Percentiles rank a stretch among this genome's conserved stretches.
phyloP scores from a whole-genome alignment of 768 basidiomycete genomes.

The Terana coerulea region DNA sequence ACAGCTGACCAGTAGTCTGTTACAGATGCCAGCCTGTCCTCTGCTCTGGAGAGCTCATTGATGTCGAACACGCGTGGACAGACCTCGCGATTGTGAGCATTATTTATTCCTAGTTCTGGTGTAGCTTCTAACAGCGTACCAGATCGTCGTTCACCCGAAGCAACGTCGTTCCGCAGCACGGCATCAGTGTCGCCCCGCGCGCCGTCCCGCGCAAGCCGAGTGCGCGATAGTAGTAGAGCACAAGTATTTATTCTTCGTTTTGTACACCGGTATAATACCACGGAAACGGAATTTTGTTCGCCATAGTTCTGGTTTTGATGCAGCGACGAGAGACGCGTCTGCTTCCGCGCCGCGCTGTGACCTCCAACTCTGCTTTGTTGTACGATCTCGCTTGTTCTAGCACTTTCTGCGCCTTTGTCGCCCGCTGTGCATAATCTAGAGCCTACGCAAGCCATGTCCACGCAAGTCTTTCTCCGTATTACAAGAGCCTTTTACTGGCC shows the following conservation, averaged over 20 bases:
- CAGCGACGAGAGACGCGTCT: background rate
- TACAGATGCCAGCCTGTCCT: constrained; percentile 71
- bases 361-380: background rate
- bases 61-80: constrained; percentile 69
- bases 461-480: constrained; percentile 12
- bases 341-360: background rate
- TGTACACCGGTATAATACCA: background rate
- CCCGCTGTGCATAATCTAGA: constrained; percentile 8
- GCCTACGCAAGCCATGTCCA: constrained; percentile 7
- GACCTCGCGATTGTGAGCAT: constrained; percentile 67
- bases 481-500: constrained; percentile 5
- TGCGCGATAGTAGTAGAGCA: background rate
- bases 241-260: background rate
- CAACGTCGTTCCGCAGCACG: constrained; percentile 11
- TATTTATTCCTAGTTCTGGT: background rate
- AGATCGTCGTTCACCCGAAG: constrained; percentile 36
- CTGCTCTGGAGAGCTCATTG: constrained; percentile 71
- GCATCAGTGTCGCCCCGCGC: too few species aligned
- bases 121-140: background rate
- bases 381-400: constrained; percentile 13
- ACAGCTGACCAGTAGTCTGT: constrained; percentile 1
- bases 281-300: background rate
- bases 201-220: background rate
- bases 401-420: constrained; percentile 13
- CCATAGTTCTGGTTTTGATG: background rate